Base-by-base conservation (phyloP, 305 asterid species). In the Fraxinus albicans region DNA sequence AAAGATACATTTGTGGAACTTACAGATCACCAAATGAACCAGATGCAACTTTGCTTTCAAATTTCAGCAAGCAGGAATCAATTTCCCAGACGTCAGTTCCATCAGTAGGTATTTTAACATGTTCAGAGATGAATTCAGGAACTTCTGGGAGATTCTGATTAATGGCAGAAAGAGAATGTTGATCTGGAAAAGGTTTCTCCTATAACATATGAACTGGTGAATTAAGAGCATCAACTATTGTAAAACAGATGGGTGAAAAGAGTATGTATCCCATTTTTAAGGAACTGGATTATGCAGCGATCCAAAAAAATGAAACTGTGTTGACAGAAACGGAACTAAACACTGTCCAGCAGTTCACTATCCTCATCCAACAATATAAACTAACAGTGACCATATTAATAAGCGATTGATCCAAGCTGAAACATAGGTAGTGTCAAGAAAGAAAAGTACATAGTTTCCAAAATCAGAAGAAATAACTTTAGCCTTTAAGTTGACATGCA, bases 1-100 rank as follows among this genome's bases (percentile, higher is more conserved):
- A 72, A 55, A 67, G 50, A n/a, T 65, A 38, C 60, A 42, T 72
- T 55, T 79, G 77, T 33, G 85, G 84, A 77, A 87, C 99, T 88
- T 88, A 96, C 98, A 96, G 81, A 85, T 96, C 97, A 82, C 98
- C 98, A 87, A 91, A 96, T 33, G 99, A 92, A 82, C 99, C 99
- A 50, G 99, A 92, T 81, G 97, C 99, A 69, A 96, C 87, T 91
- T 90, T 95, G 84, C 91, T 87, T 77, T 90, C 98, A 79, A 92
- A 92, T 86, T 92, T 93, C 90, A 96, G 84, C 85, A 86, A 90
- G 76, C 82, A 88, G 75, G 92, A 89, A 87, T 96, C 96, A 82
- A 96, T 95, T 91, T 96, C 99, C 99, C 98, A 95, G 83, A 92
- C 99, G 86, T 96, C 99, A 90, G 91, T 90, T 80, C 96, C 98